These are phyloP conservation scores for Lecanicillium sp. DNA, from an alignment of 2,329 filamentous ascomycete genomes.

Conservation along the genomic window DNA sequence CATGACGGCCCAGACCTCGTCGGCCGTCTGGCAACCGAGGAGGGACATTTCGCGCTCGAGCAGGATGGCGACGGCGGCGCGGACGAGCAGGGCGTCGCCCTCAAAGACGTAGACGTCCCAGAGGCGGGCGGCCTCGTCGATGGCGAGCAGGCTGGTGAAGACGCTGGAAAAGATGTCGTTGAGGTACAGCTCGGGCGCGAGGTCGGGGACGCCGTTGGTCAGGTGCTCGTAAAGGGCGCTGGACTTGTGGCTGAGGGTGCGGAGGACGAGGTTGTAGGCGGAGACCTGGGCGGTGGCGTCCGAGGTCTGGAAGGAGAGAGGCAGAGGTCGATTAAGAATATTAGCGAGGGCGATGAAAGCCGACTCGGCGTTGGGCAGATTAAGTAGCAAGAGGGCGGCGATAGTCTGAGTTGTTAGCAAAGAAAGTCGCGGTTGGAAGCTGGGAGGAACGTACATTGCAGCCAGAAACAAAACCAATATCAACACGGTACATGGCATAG, in stretches of 20 bases:
- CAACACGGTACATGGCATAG: constrained; percentile 75
- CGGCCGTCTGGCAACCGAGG: constrained; percentile 38
- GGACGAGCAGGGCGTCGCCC: constrained; percentile 64
- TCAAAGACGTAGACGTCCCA: constrained; percentile 85
- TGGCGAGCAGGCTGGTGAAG: constrained; percentile 56
- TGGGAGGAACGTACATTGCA: constrained; percentile 71
- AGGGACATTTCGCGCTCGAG: constrained; percentile 46
- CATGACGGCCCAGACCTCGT: constrained; percentile 37
- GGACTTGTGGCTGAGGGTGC: constrained; percentile 60
- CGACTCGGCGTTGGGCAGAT: constrained; percentile 56
- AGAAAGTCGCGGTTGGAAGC: neutral
- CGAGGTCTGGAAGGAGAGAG: constrained; percentile 67
- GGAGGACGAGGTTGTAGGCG: constrained; percentile 63
- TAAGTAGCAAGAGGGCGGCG: constrained; percentile 67
- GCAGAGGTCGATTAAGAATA: constrained; percentile 67
- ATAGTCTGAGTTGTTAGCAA: constrained; percentile 46
- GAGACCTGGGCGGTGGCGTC: constrained; percentile 64
- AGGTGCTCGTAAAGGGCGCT: constrained; percentile 60
- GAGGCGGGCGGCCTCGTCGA: constrained; percentile 65
- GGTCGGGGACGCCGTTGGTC: constrained; percentile 39
- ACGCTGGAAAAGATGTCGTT: constrained; percentile 55
- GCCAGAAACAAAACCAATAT: constrained; percentile 71
- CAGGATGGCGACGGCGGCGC: constrained; percentile 65
- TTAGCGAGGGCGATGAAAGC: constrained; percentile 71
- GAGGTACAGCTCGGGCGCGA: constrained; percentile 50